Evolutionary conservation across 1,284 basidiomycete genomes (phyloP), one percentile per base, ranked within the genome.

Genomic region (Ustilago xerochloae): DNA sequence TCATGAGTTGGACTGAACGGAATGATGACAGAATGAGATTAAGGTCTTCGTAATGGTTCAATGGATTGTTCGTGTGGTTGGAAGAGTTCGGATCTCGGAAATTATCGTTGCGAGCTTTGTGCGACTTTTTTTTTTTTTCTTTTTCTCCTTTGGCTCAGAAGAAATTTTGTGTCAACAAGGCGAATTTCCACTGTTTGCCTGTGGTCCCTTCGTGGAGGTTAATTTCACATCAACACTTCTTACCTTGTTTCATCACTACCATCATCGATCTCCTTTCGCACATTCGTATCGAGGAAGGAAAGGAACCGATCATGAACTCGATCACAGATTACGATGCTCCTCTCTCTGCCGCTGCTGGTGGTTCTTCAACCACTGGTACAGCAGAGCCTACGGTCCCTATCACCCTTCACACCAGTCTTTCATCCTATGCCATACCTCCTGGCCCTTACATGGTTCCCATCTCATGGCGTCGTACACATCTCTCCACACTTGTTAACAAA

Each of bases 401-500:
- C 38, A 47, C 64, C 28, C 74, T 81, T 35, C 69, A 58, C 18
- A 81, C 79, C 16, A n/a, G n/a, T 63, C 68, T 0, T 60, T 77
- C 41, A 85, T 87, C 1, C 62, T 93, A 95, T 85, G 88, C 90
- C 13, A 90, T 99, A 24, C 96, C 95, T 0, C 87, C 90, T 1
- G 92, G 94, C 83, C 95, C 94, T 81, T 98, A 95, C 85, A 91
- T 98, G 89, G 92, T 99, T 24, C 96, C 96, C 0, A 87, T 90
- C 1, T 87, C 90, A 84, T 99, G 95, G 95, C 90, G 89, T 60
- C 90, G 95, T 16, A 97, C 92, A 84, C 96, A 98, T 82, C 91
- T 99, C n/a, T 98, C 95, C 0, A 94, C 97, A 73, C 90, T 98
- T 48, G 91, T 99, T 75, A 99, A 99, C 87, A 96, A 97, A 82